These are phyloP conservation scores for Juncus inflexus DNA, from an alignment of 176 grass and related monocot species.

Conservation along the genomic window DNA sequence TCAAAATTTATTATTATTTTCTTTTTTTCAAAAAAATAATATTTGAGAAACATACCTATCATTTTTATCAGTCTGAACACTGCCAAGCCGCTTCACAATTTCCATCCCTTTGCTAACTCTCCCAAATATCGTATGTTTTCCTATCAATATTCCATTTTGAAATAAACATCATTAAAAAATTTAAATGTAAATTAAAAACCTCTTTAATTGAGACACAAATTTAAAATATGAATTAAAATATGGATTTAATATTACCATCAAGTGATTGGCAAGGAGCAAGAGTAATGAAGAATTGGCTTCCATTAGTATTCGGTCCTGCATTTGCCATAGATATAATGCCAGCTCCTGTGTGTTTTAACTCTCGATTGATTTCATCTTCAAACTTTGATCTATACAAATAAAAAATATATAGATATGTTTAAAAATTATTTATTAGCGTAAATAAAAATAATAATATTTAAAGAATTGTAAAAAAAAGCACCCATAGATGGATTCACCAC, in stretches of 20 bases:
- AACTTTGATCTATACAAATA: constrained; percentile 59
- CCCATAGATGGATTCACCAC: constrained; percentile 97
- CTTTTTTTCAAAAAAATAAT: constrained; percentile 2
- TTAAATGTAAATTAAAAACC: not conserved
- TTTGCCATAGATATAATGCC: constrained; percentile 96
- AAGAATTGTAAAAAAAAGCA: constrained; percentile 11
- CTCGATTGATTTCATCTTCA: constrained; percentile 82
- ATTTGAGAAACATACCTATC: constrained; percentile 44
- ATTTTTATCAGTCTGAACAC: constrained; percentile 91
- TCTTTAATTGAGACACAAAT: not conserved
- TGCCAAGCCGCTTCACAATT: constrained; percentile 86
- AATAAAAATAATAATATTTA: not conserved
- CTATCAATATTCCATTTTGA: constrained; percentile 31
- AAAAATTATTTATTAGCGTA: constrained; percentile 6
- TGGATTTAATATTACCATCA: constrained; percentile 42
- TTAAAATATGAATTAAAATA: too few relatives aligned
- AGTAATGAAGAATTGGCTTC: constrained; percentile 96
- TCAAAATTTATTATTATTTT: constrained; percentile 14
- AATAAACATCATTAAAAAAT: not conserved
- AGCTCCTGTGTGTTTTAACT: constrained; percentile 92
- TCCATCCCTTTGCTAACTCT: constrained; percentile 88
- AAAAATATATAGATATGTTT: not conserved
- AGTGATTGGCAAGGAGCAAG: constrained; percentile 92
- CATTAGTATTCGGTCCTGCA: constrained; percentile 87
- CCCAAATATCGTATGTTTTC: constrained; percentile 96